Evolutionary conservation across 352 stramenopile species (phyloP), one percentile per base, ranked within the genome.

Genomic region (Elongisporangium prolatum): DNA sequence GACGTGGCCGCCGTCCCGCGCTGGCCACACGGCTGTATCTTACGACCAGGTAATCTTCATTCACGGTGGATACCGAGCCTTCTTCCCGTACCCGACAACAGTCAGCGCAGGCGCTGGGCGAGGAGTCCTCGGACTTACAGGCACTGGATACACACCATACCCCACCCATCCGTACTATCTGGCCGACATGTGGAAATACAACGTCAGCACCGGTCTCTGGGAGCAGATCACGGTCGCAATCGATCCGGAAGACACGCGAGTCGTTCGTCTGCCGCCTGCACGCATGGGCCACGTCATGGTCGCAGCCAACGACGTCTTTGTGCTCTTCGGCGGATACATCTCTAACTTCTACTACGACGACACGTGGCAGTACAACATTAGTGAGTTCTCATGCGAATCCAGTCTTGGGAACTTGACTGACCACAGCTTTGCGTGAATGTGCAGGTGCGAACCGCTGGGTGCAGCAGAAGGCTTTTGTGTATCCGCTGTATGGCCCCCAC

Each of bases 321-420:
- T 98, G 9, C 62, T 98, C 2, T 91, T 98, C 56, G 94, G 95
- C 14, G 96, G 96, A 0, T 98, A 97, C 68, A 68, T 90, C 44
- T 84, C 91, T 64, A 98, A 98, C 59, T 86, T 95, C 62, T 93
- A 97, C 68, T 98, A 95, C 65, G 84, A 97, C 48, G 96, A 98
- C 65, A 97, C 91, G 17, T 99, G 96, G 96, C 88, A 97, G 64
- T 98, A 96, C 75, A 98, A 98, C 71, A 94, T 94, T 40, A 94
- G 85, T 71, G 80, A 68, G 63, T 75, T 18, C 40, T 63, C 7
- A 21, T 20, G n/a, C n/a, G n/a, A n/a, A n/a, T n/a, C n/a, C n/a
- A n/a, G n/a, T n/a, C n/a, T n/a, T n/a, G n/a, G n/a, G n/a, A n/a
- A n/a, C n/a, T n/a, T n/a, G n/a, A n/a, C n/a, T 67, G 50, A n/a